Evolutionary conservation across 2,329 filamentous ascomycete genomes (phyloP), one percentile per base, ranked within the genome.

Genomic region (Aspergillus sp.): DNA sequence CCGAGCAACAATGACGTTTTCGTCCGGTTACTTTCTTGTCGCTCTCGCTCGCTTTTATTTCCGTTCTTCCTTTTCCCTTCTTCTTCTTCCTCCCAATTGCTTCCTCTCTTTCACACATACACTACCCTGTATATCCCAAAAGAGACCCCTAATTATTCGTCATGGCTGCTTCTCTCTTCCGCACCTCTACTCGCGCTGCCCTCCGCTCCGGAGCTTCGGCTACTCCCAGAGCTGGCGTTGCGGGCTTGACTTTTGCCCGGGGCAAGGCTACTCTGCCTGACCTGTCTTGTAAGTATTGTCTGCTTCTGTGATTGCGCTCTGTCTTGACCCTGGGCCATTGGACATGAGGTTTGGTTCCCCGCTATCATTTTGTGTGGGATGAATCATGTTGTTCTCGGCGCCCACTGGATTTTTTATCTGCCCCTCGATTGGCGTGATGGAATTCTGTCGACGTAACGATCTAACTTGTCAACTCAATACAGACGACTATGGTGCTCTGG

Each of bases 401-500:
- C 25, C 25, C 25, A 30, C 10, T 30, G 33, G 33, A n/a, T 19
- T 37, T 37, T 37, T 37, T 12, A 30, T 37, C 6, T 37, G 33
- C 17, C n/a, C 17, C 33, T n/a, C 17, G n/a, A 15, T 15, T 17
- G 33, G n/a, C 17, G n/a, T 37, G n/a, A 37, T 17, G 5, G 33
- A 37, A n/a, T 15, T 7, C 33, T 37, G 33, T 15, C 13, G 10
- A 37, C 33, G 33, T 6, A 30, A 12, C 25, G 10, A 10, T 30
- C 25, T 30, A 30, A 30, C 25, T 12, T 30, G 25, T 12, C 25
- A 17, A 37, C n/a, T 37, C 33, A 37, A 37, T 37, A n/a, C 57
- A 95, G 91, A 97, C 69, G 93, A 96, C 79, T 98, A 96, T 72
- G 88, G 86, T 67, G 93, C 90, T 45, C 89, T 98, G 62, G 93